These are phyloP conservation scores for Trichoderma atrobrunneum DNA, from an alignment of 2,329 filamentous ascomycete species.

Conservation along the genomic window DNA sequence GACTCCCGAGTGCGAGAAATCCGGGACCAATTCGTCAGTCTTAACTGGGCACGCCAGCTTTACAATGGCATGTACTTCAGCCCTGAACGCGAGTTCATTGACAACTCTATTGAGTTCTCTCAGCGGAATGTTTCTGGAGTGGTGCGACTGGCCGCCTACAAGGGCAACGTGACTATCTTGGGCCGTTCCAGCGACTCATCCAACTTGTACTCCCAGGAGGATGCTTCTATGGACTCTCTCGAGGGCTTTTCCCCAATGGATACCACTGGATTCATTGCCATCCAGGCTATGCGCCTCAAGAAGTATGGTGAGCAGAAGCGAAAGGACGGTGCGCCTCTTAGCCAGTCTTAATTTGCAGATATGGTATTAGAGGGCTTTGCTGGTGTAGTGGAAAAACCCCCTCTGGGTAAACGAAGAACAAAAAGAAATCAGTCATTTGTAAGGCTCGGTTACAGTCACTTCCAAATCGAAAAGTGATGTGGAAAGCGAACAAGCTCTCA, in stretches of 20 bases:
- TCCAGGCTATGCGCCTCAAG: conserved; percentile 65
- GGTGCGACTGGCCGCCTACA: conserved; percentile 32
- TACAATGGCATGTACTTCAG: conserved; percentile 56
- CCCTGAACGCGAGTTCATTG: conserved; percentile 42
- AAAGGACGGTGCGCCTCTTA: conserved; percentile 26
- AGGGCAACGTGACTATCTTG: conserved; percentile 52
- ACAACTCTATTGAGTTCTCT: conserved; percentile 55
- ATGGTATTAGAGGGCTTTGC: background rate
- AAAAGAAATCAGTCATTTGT: background rate
- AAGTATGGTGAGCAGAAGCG: conserved; percentile 40
- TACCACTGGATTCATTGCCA: conserved; percentile 62
- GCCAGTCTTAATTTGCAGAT: background rate
- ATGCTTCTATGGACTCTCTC: conserved; percentile 51
- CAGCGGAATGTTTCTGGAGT: conserved; percentile 46
- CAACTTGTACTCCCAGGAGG: conserved; percentile 51
- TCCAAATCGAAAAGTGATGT: background rate
- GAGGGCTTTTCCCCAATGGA: conserved; percentile 56
- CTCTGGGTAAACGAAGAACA: background rate
- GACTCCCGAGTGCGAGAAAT: conserved; percentile 39
- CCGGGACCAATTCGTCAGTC: background rate
- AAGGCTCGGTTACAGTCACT: background rate
- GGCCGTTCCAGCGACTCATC: conserved; percentile 43
- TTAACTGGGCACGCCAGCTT: conserved; percentile 12
- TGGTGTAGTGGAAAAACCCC: background rate
- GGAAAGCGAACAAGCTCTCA: background rate